A percentile compares a stretch with the other conserved stretches of the same genome.
Conservation (phyloP, 129 eudicot genomes). For the Logfia minima region DNA sequence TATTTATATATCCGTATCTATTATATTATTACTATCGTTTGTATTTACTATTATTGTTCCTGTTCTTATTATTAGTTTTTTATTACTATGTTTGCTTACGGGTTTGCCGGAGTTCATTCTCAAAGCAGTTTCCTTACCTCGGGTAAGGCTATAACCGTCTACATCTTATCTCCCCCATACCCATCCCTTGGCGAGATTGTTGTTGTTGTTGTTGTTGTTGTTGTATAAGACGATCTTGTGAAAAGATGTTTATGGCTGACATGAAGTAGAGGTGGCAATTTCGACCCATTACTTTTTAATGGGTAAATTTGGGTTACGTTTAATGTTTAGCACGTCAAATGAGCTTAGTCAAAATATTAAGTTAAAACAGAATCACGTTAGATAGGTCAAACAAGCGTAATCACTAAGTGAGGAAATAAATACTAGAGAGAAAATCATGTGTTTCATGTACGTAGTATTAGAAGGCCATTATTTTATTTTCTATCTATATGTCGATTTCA, state of each 20-base stretch:
- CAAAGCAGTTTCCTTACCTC: too few relatives aligned
- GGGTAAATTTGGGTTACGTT: neutral
- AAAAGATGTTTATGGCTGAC: neutral
- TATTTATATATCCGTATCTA: too few relatives aligned
- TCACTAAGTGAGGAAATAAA: neutral
- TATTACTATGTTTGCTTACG: too few relatives aligned
- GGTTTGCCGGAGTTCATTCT: too few relatives aligned
- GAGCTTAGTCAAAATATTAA: neutral
- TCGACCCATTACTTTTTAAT: neutral
- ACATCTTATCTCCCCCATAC: too few relatives aligned
- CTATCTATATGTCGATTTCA: neutral
- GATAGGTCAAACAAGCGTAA: neutral
- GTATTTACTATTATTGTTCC: too few relatives aligned
- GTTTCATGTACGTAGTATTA: neutral
- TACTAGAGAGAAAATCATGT: neutral
- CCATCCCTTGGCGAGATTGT: too few relatives aligned
- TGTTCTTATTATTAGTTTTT: too few relatives aligned
- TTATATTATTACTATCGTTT: too few relatives aligned
- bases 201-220: too few relatives aligned
- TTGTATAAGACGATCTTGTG: neutral
- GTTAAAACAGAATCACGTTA: neutral
- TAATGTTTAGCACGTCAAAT: neutral
- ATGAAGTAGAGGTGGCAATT: neutral
- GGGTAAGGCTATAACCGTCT: too few relatives aligned
- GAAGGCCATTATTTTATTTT: neutral